Conservation (phyloP, 75 land plant genomes). For the Pinus tabuliformis region DNA sequence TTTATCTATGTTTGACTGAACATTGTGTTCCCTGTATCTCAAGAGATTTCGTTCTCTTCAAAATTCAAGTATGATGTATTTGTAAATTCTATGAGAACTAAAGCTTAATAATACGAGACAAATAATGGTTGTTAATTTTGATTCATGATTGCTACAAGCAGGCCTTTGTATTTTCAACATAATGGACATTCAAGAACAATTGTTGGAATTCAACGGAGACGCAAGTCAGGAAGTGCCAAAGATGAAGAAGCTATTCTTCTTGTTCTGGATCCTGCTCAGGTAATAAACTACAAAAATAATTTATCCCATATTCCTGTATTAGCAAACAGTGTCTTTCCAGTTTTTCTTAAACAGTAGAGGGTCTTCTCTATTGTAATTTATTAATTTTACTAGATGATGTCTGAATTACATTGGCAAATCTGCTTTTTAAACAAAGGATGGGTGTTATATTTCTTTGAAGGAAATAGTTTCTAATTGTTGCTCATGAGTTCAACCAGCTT, state of each 20-base stretch:
- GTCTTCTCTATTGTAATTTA: neutral
- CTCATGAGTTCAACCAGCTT: neutral
- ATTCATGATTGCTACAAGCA: conserved; percentile 16
- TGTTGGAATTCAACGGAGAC: conserved; percentile 79
- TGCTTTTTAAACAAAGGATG: neutral
- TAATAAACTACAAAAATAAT: conserved; percentile 16
- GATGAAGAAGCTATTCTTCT: conserved; percentile 38
- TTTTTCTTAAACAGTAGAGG: neutral
- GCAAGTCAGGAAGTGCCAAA: conserved; percentile 23
- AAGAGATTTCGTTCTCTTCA: neutral
- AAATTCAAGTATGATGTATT: neutral
- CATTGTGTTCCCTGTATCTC: neutral
- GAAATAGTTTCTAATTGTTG: neutral
- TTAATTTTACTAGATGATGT: neutral
- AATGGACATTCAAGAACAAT: conserved; percentile 93
- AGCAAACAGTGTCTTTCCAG: neutral
- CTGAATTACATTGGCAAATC: neutral
- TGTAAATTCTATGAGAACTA: neutral
- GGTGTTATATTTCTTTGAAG: neutral
- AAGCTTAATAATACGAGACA: neutral
- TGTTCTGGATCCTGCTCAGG: conserved; percentile 73
- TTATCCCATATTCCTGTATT: neutral
- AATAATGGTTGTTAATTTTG: neutral
- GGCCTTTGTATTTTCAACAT: conserved; percentile 95
- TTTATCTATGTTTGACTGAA: neutral